Evolutionary conservation across 2,329 filamentous ascomycete species (phyloP).

Genomic region (Fusarium camptoceras): DNA sequence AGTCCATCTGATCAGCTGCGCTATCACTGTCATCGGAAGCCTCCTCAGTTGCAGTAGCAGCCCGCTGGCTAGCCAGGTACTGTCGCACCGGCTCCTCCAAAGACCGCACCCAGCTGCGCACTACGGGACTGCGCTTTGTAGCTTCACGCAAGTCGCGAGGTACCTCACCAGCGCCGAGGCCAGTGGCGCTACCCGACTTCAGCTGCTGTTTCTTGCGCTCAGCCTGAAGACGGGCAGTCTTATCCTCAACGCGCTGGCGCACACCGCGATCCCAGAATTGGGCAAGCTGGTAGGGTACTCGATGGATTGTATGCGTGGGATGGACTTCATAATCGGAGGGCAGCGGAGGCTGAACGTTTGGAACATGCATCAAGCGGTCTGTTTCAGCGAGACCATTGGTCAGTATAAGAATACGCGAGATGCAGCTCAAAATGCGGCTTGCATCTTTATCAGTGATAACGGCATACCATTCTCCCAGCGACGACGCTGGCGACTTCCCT

Average conservation of each 20-base stretch:
- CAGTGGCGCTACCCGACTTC: conserved; percentile 55
- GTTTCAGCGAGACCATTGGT: conserved; percentile 27
- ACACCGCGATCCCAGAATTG: conserved; percentile 79
- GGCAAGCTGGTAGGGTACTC: conserved; percentile 90
- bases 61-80: conserved; percentile 71
- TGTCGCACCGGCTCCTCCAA: conserved; percentile 85
- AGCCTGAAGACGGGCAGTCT: conserved; percentile 54
- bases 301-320: conserved; percentile 81
- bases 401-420: conserved; percentile 19
- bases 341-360: conserved; percentile 84
- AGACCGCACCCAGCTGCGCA: conserved; percentile 82
- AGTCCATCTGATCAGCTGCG: conserved; percentile 58
- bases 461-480: conserved; percentile 91
- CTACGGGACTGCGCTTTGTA: conserved; percentile 82
- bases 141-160: conserved; percentile 83
- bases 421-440: not conserved
- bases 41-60: conserved; percentile 9
- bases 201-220: conserved; percentile 61
- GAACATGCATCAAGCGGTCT: conserved; percentile 90
- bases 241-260: conserved; percentile 63
- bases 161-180: conserved; percentile 67
- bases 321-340: conserved; percentile 85
- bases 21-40: conserved; percentile 39
- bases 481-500: conserved; percentile 86
- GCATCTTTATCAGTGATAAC: conserved; percentile 5